Percentiles rank a stretch among this genome's conserved stretches.
phyloP scores from a whole-genome alignment of 2,329 filamentous ascomycete species.

The Cercospora sp. region DNA sequence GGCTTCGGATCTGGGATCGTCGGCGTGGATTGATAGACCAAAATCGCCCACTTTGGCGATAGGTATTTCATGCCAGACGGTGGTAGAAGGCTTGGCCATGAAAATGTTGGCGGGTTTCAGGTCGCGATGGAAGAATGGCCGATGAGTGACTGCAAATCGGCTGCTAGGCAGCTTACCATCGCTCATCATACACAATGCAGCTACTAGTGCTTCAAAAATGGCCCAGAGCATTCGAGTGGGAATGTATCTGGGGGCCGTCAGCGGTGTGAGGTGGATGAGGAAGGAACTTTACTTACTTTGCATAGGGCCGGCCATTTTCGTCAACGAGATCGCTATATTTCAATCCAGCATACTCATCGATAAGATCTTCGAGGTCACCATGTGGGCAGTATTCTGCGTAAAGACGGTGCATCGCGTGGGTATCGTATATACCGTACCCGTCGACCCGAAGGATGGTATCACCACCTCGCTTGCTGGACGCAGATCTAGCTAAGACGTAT shows the following conservation, averaged over 20 bases:
- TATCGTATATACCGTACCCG: not conserved
- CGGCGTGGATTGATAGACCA: not conserved
- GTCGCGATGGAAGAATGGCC: not conserved
- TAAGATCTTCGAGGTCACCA: not conserved
- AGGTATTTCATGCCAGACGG: not conserved
- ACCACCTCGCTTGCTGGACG: not conserved
- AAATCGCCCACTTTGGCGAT: not conserved
- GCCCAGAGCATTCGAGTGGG: not conserved
- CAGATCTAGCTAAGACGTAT: not conserved
- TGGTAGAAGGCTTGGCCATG: not conserved
- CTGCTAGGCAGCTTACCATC: not conserved
- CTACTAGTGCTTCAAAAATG: slow-evolving; percentile 1
- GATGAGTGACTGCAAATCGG: not conserved
- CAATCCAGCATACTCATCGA: not conserved
- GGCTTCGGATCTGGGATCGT: not conserved
- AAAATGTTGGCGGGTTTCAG: not conserved
- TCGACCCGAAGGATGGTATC: not conserved
- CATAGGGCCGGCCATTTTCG: not conserved
- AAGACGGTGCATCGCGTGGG: not conserved
- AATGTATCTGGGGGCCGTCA: not conserved
- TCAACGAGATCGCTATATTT: not conserved
- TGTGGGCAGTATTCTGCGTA: not conserved
- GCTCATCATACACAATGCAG: slow-evolving; percentile 1
- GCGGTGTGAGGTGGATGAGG: not conserved
- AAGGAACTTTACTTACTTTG: not conserved